Evolutionary conservation across 352 stramenopile genomes (phyloP), one percentile per base, ranked within the genome.

Genomic region (Phytophthora crassamura): DNA sequence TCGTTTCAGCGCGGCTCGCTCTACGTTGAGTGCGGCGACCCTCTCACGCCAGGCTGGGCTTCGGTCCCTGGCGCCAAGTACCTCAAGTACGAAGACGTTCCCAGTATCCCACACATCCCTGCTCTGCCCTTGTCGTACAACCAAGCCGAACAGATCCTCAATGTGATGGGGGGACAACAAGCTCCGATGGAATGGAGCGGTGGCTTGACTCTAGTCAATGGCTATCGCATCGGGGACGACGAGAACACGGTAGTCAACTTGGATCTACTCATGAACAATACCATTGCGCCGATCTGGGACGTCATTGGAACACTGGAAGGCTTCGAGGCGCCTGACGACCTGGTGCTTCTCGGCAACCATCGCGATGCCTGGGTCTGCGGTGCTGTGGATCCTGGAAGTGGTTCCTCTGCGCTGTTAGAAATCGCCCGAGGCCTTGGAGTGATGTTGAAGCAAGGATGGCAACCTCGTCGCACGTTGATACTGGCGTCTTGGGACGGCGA

Each of bases 351-450:
- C 10, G 87, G 87, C 15, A 97, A 97, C 71, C 89, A 97, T 66
- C 83, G 91, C 10, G 91, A 97, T 62, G 89, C 88, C 0, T 97
- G 91, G 91, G 86, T 97, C 1, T 97, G 89, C 38, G 91, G 90
- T 4, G 91, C 87, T 1, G 69, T 88, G 1, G 90, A 97, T 61
- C 90, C 90, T 3, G 91, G 88, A 40, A 91, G 74, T n/a, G 90
- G 89, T n/a, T 95, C 89, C 0, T 70, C 86, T 0, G 69, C 73
- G 0, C 55, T 97, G 50, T 30, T 97, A 4, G 90, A 97, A 64
- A 78, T 97, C 14, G 90, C 88, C 1, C 78, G 79, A 25, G 72
- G 74, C 25, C 61, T 94, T 12, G 82, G 84, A 7, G 62, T 72
- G 20, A 56, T 97, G 10, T n/a, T 92, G 0, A 68, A 75, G n/a